Evolutionary conservation across 2,329 filamentous ascomycete species (phyloP).

Genomic region (Fusarium dlaminii): DNA sequence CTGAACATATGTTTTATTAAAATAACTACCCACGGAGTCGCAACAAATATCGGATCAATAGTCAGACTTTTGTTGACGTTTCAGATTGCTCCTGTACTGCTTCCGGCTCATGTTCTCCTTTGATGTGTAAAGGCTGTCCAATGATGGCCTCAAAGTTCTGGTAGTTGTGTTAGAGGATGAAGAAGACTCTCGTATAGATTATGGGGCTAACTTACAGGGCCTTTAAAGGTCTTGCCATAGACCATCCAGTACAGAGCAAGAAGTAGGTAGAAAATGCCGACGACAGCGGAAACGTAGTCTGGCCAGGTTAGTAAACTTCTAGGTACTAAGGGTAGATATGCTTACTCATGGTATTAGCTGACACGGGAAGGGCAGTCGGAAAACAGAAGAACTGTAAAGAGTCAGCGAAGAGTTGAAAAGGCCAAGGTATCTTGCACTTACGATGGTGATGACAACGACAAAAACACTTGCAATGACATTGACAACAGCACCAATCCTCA

Average conservation of each 20-base stretch:
- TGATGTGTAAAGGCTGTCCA: not conserved
- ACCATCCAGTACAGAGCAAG: not conserved
- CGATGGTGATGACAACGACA: conserved; percentile 2
- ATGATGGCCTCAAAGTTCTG: conserved; percentile 10
- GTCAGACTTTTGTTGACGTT: not conserved
- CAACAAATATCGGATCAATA: not conserved
- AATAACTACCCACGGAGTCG: not conserved
- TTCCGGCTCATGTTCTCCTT: not conserved
- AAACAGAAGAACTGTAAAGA: conserved; percentile 3
- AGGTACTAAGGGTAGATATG: accelerated
- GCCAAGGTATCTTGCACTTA: not conserved
- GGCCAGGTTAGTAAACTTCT: accelerated
- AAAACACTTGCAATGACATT: not conserved
- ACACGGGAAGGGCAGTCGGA: not conserved
- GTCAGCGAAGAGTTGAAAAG: not conserved
- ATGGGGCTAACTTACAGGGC: not conserved
- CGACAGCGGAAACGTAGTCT: conserved; percentile 14
- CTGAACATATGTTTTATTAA: accelerated
- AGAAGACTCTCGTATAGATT: accelerated
- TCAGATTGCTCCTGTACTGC: not conserved
- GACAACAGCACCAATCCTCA: not conserved
- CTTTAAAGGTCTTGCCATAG: conserved; percentile 1
- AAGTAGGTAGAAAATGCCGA: not conserved
- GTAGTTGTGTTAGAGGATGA: not conserved
- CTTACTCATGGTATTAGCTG: conserved; percentile 12